Evolutionary conservation across 2,329 filamentous ascomycete genomes (phyloP).

Genomic region (Pseudopithomyces maydicus): DNA sequence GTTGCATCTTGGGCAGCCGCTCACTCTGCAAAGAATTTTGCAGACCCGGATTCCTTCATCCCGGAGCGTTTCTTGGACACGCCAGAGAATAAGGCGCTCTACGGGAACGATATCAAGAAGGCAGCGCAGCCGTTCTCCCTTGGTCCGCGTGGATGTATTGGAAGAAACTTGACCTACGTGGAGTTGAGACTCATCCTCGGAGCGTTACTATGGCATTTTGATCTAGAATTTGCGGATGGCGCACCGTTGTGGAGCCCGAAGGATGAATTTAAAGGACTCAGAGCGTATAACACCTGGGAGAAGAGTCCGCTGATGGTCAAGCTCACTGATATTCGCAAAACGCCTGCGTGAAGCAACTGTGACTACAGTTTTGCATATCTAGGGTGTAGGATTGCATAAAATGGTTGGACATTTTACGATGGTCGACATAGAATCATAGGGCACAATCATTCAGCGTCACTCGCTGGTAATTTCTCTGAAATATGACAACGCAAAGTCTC

Average conservation of each 20-base stretch:
- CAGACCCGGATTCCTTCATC: constrained; percentile 36
- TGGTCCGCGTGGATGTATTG: constrained; percentile 40
- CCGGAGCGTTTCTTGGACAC: constrained; percentile 44
- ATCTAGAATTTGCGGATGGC: constrained; percentile 38
- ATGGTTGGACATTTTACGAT: too few relatives aligned
- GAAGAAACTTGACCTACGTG: constrained; percentile 41
- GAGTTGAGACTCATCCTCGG: constrained; percentile 39
- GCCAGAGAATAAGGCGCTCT: constrained; percentile 19
- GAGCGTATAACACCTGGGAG: constrained; percentile 41
- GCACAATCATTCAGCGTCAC: too few relatives aligned
- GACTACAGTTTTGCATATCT: too few relatives aligned
- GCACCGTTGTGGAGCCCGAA: constrained; percentile 34
- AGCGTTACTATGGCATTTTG: constrained; percentile 42
- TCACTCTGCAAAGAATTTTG: constrained; percentile 39
- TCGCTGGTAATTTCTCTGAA: too few relatives aligned
- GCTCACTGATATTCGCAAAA: constrained; percentile 35
- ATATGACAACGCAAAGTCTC: too few relatives aligned
- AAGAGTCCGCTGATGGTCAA: constrained; percentile 39
- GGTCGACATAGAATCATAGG: too few relatives aligned
- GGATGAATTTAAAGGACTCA: constrained; percentile 33
- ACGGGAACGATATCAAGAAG: constrained; percentile 29
- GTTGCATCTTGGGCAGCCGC: constrained; percentile 35
- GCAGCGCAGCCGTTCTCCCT: constrained; percentile 38
- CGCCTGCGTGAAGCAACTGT: constrained; percentile 11
- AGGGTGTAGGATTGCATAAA: too few relatives aligned